Percentiles rank a stretch among this genome's conserved stretches.
Conservation (phyloP, 768 basidiomycete species). For the Kwoniella dejecticola region DNA sequence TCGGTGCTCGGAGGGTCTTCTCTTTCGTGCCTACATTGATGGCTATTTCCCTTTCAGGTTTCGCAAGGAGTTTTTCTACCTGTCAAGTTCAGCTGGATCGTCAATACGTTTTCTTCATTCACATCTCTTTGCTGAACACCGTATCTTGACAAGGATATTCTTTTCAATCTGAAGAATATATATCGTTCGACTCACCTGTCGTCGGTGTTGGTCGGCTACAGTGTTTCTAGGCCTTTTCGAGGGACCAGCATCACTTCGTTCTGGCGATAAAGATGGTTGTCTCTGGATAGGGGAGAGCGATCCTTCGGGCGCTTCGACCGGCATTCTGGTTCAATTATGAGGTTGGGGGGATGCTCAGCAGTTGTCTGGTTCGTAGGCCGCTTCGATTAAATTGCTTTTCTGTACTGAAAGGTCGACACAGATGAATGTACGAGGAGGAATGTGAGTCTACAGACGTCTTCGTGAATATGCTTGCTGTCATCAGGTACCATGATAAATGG, state of each 20-base stretch:
- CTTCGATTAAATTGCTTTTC: too few species aligned
- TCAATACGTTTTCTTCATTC: background rate
- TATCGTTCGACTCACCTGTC: conserved; percentile 64
- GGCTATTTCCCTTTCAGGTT: conserved; percentile 78
- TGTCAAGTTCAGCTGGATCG: conserved; percentile 55
- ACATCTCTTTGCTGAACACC: background rate
- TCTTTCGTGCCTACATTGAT: conserved; percentile 80
- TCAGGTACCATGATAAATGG: too few species aligned
- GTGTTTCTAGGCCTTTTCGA: conserved; percentile 19
- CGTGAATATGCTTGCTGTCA: background rate
- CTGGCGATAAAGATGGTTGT: conserved; percentile 12
- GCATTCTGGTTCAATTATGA: background rate
- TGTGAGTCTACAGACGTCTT: background rate
- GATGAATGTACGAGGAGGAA: too few species aligned
- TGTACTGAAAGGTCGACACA: too few species aligned
- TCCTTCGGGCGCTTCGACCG: conserved; percentile 12
- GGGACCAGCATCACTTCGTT: conserved; percentile 22
- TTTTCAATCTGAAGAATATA: too few species aligned
- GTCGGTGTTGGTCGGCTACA: conserved; percentile 19
- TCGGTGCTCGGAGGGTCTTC: conserved; percentile 63
- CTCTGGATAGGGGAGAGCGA: conserved; percentile 7
- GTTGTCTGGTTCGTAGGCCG: too few species aligned
- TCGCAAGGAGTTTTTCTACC: conserved; percentile 84
- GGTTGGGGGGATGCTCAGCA: background rate
- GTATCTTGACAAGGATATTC: background rate